phyloP scores from a whole-genome alignment of 2,329 filamentous ascomycete species.

The Emmonsiellopsis sp. region DNA sequence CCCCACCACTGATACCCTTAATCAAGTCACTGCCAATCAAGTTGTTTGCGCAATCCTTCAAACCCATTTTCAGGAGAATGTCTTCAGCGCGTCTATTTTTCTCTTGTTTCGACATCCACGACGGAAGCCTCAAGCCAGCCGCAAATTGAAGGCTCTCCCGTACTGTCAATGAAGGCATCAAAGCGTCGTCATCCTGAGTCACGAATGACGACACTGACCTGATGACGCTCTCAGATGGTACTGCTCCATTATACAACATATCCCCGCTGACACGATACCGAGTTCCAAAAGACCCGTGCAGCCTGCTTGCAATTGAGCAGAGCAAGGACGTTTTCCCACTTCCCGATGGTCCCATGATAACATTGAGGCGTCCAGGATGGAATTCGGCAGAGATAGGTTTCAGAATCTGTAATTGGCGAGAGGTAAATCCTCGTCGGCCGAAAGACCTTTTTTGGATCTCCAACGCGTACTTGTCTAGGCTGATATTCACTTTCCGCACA shows the following conservation, averaged over 20 bases:
- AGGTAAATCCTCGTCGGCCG: constrained; percentile 34
- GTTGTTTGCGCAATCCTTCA: constrained; percentile 71
- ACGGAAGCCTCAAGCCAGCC: constrained; percentile 60
- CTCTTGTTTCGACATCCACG: constrained; percentile 59
- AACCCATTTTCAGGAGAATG: constrained; percentile 62
- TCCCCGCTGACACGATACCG: constrained; percentile 54
- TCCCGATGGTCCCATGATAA: constrained; percentile 74
- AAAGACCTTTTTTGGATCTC: constrained; percentile 53
- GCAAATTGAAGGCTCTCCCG: constrained; percentile 65
- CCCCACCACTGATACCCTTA: constrained; percentile 71
- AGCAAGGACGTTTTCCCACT: constrained; percentile 68
- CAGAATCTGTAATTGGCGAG: constrained; percentile 44
- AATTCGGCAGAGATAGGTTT: constrained; percentile 60
- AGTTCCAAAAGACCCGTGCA: constrained; percentile 54
- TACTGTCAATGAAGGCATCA: constrained; percentile 66
- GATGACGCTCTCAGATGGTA: constrained; percentile 59
- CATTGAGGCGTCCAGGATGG: constrained; percentile 58
- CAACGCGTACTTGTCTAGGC: constrained; percentile 55
- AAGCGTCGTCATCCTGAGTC: constrained; percentile 67
- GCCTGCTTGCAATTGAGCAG: constrained; percentile 61
- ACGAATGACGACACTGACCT: constrained; percentile 68
- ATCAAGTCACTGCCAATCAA: constrained; percentile 62
- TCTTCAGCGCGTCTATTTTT: constrained; percentile 62
- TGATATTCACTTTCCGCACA: constrained; percentile 55
- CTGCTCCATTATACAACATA: constrained; percentile 61